Percentiles rank a stretch among this genome's conserved stretches.
Evolutionary conservation across 2,329 filamentous ascomycete genomes (phyloP).

Genomic region (Tricladium varicosporioides): DNA sequence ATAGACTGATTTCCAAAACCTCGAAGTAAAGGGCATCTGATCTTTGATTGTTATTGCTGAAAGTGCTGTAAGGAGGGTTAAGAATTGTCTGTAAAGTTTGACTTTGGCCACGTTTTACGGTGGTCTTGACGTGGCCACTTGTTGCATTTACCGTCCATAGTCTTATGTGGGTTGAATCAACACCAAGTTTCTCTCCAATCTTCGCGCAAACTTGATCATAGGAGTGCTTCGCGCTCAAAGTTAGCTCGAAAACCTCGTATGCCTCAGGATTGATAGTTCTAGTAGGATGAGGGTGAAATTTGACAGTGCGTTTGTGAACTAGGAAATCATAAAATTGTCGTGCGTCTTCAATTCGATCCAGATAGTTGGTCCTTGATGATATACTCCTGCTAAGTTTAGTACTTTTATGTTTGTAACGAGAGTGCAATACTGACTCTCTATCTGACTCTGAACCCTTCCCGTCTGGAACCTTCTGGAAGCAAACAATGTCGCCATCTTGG

Average conservation of each 20-base stretch:
- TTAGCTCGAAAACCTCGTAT: slow-evolving; percentile 69
- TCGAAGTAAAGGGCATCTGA: slow-evolving; percentile 86
- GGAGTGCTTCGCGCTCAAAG: slow-evolving; percentile 80
- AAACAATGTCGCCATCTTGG: slow-evolving; percentile 95
- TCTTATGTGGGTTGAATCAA: slow-evolving; percentile 82
- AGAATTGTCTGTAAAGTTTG: slow-evolving; percentile 79
- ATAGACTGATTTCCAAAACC: slow-evolving; percentile 88
- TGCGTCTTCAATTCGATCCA: slow-evolving; percentile 66
- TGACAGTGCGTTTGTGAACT: slow-evolving; percentile 75
- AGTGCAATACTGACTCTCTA: slow-evolving; percentile 18
- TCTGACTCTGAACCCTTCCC: slow-evolving; percentile 36
- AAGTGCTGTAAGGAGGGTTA: slow-evolving; percentile 68
- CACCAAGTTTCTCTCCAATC: slow-evolving; percentile 72
- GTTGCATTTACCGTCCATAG: slow-evolving; percentile 83
- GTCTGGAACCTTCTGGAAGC: slow-evolving; percentile 72
- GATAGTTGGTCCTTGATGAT: slow-evolving; percentile 8
- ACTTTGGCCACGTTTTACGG: slow-evolving; percentile 67
- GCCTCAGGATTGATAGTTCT: slow-evolving; percentile 45
- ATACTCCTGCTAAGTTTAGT: slow-evolving; percentile 21
- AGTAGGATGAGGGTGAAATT: slow-evolving; percentile 70
- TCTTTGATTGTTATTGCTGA: slow-evolving; percentile 68
- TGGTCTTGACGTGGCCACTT: slow-evolving; percentile 72
- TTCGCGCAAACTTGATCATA: slow-evolving; percentile 86
- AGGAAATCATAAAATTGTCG: slow-evolving; percentile 92
- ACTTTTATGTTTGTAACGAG: slow-evolving; percentile 22